Evolutionary conservation across 2,329 filamentous ascomycete species (phyloP), one percentile per base, ranked within the genome.

Genomic region (Dactylellina parvicollis): DNA sequence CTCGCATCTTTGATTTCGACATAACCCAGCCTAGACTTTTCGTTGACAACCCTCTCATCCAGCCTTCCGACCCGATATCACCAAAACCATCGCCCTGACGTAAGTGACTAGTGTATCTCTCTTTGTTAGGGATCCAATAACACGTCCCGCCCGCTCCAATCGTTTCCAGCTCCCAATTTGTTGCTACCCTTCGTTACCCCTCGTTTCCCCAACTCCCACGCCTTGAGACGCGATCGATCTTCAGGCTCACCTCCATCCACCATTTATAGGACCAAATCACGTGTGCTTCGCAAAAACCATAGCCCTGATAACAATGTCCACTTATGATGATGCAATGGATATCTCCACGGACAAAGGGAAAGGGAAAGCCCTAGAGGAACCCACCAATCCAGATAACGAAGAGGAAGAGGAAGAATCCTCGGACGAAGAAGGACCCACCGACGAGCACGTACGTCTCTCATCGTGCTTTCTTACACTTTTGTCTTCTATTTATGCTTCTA

Each of bases 301-400:
- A 34, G 7, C 30, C 9, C 12, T 20, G 32, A n/a, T 10, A 20
- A 42, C 57, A 40, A 72, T 72, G 67, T 72, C 67, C 32, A 65
- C 59, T n/a, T 72, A 72, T 36, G 67, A 72, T 26, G 67, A 72
- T 40, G 52, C 28, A 20, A 72, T 72, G 67, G 67, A 72, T 38
- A 71, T 44, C 28, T 64, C 66, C 9, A 42, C 49, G 24, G 67
- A 72, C 47, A 72, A 72, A 52, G 67, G 67, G 34, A 72, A 72
- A 52, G 67, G 70, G 16, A 69, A 69, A 38, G 56, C 59, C 47
- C 24, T 42, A 34, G 60, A 74, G 16, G 74, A 67, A 44, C 50
- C 44, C 18, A 50, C 40, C 30, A 36, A 56, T 18, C 47, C 65
- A 16, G 46, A n/a, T 34, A 32, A 24, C 2, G 26, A 52, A 16